Evolutionary conservation across 176 grass and related monocot species (phyloP).

Genomic region (Triticum timopheevii): DNA sequence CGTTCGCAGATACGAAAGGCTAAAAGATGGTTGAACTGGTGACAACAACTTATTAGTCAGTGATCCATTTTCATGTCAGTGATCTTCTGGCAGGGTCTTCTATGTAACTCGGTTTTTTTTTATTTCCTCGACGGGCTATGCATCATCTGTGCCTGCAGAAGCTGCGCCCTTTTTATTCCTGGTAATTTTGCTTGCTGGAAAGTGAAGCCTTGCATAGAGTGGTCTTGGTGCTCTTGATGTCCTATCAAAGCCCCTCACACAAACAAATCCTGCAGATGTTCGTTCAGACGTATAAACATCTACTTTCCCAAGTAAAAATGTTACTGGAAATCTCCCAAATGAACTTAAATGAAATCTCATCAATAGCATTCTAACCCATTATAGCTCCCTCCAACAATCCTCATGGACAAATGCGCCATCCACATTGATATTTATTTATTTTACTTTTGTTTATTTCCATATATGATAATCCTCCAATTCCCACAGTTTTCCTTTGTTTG

Average conservation of each 20-base stretch:
- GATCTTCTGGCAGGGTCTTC: conserved; percentile 15
- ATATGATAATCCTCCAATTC: conserved; percentile 2
- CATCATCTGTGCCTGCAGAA: conserved; percentile 26
- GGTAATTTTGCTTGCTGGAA: conserved; percentile 50
- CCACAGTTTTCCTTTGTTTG: background rate
- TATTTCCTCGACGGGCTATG: background rate
- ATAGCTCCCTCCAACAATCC: background rate
- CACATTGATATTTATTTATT: background rate
- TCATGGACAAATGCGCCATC: background rate
- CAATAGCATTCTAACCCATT: conserved; percentile 1
- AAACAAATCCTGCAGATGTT: conserved; percentile 55
- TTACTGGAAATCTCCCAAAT: background rate
- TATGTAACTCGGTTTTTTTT: conserved; percentile 13
- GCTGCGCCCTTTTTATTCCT: conserved; percentile 36
- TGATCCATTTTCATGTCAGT: conserved; percentile 27
- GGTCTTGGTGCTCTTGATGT: conserved; percentile 57
- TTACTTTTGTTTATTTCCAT: background rate
- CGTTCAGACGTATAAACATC: background rate
- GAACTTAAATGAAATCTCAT: background rate
- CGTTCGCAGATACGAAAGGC: background rate
- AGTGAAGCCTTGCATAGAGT: conserved; percentile 60
- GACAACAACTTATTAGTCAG: conserved; percentile 37
- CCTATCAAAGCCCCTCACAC: conserved; percentile 61
- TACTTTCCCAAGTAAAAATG: background rate
- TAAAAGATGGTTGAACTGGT: conserved; percentile 6